phyloP scores from a whole-genome alignment of 352 stramenopile genomes.

The Phytopythium aichiense region DNA sequence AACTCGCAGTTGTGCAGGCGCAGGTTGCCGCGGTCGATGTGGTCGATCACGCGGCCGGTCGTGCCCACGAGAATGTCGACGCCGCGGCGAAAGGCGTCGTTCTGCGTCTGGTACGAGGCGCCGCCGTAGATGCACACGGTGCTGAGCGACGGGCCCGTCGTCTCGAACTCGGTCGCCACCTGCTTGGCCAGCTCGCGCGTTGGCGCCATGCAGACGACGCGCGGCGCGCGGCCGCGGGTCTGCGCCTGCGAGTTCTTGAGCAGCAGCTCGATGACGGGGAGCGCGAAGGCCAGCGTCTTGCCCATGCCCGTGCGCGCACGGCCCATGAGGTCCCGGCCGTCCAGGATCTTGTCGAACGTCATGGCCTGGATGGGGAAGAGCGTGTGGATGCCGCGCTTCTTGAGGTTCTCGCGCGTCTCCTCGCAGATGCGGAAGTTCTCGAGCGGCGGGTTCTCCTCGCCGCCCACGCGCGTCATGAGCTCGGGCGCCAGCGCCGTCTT shows the following conservation, averaged over 20 bases:
- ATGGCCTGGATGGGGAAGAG: constrained; percentile 93
- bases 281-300: constrained; percentile 98
- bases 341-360: constrained; percentile 95
- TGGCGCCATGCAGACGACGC: constrained; percentile 96
- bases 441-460: constrained; percentile 64
- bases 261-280: constrained; percentile 93
- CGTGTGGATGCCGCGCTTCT: constrained; percentile 75
- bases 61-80: constrained; percentile 93
- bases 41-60: constrained; percentile 91
- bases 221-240: constrained; percentile 66
- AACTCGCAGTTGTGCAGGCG: constrained; percentile 87
- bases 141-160: constrained; percentile 63
- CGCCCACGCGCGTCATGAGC: constrained; percentile 32
- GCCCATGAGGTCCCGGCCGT: constrained; percentile 96
- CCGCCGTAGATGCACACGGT: constrained; percentile 93
- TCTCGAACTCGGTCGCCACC: constrained; percentile 91
- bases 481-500: constrained; percentile 24
- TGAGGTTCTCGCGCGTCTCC: constrained; percentile 56
- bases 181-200: constrained; percentile 98
- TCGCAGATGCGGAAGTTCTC: constrained; percentile 64
- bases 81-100: constrained; percentile 82
- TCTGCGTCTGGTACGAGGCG: constrained; percentile 87
- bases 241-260: constrained; percentile 79
- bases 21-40: constrained; percentile 90
- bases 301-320: constrained; percentile 96